Base-by-base conservation (phyloP, 768 basidiomycete species). In the Dendrothele bispora region DNA sequence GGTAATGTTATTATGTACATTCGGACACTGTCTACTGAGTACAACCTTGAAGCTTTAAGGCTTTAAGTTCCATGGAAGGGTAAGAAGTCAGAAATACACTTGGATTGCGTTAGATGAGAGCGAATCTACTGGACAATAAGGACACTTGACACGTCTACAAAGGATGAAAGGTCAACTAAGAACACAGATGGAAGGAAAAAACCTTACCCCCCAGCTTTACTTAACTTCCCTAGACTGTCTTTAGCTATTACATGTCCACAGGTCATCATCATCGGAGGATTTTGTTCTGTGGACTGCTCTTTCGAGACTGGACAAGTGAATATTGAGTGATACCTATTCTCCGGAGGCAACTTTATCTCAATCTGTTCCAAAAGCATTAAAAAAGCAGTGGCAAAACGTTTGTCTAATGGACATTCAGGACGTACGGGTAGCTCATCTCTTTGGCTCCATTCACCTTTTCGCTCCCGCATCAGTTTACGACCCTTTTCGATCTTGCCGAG, bases 281-380 rank as follows among this genome's bases (percentile, higher is more conserved):
- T 99, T 49, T 77, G 66, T 43, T 91, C 88, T 4, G 91, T 95
- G 20, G 93, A 85, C 68, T 97, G 95, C 59, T 98, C 95, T 68
- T 98, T 98, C 7, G 93, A 95, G 18, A 99, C 97, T 0, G 97
- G 91, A 65, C 97, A 99, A 39, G 93, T 86, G 64, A 99, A 98
- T 48, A 98, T 88, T 1, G 95, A 97, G 65, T 99, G 97, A 67
- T 95, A 98, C 24, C 93, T 78, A 59, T 95, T 88, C 54, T 89
- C 84, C 2, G 90, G 75, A 1, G 88, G 81, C 10, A 98, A 63
- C 1, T 91, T 91, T 53, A 98, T 91, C 70, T 98, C 95, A 57
- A 99, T 94, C 95, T 98, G 55, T n/a, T n/a, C n/a, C 1, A 46
- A 6, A 50, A 37, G 25, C n/a, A 20, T 15, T 24, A 28, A 15